Evolutionary conservation across 371 early-diverging fungal genomes (phyloP), one percentile per base, ranked within the genome.

Genomic region (Mucor plumbeus): DNA sequence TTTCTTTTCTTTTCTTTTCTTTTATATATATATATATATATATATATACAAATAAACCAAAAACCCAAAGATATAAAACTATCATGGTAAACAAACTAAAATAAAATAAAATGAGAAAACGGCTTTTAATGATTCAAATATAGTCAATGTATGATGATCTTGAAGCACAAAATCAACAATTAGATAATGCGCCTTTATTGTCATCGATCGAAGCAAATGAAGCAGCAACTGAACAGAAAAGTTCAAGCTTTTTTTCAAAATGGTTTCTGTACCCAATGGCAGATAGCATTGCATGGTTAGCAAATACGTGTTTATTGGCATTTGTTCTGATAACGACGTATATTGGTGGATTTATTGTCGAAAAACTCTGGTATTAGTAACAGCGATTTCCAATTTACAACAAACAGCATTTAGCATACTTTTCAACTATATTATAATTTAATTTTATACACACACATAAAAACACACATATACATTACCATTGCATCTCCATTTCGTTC

Each of bases 351-450:
- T 21, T 55, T 35, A 35, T 55, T 34, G 55, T 35, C 1, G 54
- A 36, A 17, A 39, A 38, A 39, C 58, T 38, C 39, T 58, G 58
- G 58, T 36, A 38, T 58, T 33, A 33, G 15, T 43, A 5, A 50
- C 40, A 11, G 47, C 64, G 47, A 39, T 40, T 7, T 48, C 19
- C 17, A 68, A 1, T 31, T 68, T 68, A 3, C 13, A 19, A 14
- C 26, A 14, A 7, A 72, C 73, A 54, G 73, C 48, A 4, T 58
- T 39, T 17, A 72, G n/a, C 69, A 72, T 69, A 19, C 63, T 64
- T 5, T 17, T 33, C 26, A 72, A 36, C 73, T 72, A 35, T n/a
- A 21, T 1, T 50, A 6, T 21, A n/a, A 50, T 21, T 50, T 50
- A 50, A 11, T 50, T 11, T 21, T 19, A 67, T 39, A 55, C 15